These are phyloP conservation scores for Prunus padus DNA, from an alignment of 306 rosid species.

Conservation along the genomic window DNA sequence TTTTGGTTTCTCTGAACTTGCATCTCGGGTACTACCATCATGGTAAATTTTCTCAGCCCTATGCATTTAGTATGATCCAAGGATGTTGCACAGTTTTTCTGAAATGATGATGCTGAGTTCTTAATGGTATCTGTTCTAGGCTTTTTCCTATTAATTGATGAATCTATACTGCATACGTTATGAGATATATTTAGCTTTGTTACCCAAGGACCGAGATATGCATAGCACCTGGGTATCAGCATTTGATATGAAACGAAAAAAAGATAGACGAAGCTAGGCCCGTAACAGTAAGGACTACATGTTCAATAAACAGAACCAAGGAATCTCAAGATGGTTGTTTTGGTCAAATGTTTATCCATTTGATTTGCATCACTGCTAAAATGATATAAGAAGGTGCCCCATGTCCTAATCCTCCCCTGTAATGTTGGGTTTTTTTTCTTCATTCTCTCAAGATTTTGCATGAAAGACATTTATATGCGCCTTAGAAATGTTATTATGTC, in stretches of 20 bases:
- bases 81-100: not conserved
- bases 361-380: not conserved
- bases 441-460: not conserved
- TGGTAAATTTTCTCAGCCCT: not conserved
- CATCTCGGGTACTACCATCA: not conserved
- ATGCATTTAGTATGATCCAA: not conserved
- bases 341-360: not conserved
- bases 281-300: not conserved
- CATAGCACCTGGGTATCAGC: not conserved
- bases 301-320: not conserved
- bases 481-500: not conserved
- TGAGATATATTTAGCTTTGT: not conserved
- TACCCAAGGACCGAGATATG: not conserved
- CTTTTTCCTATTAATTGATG: not conserved
- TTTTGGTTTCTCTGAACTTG: conserved; percentile 7
- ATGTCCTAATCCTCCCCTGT: not conserved
- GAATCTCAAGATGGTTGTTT: not conserved
- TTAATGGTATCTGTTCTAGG: not conserved
- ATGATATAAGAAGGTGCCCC: not conserved
- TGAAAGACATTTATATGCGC: not conserved
- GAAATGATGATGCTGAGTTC: conserved; percentile 2
- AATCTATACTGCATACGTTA: not conserved
- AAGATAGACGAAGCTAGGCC: not conserved
- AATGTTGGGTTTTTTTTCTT: not conserved
- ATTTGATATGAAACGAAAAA: not conserved